Conservation (phyloP, 352 stramenopile genomes). For the Phytopythium mirpurense region DNA sequence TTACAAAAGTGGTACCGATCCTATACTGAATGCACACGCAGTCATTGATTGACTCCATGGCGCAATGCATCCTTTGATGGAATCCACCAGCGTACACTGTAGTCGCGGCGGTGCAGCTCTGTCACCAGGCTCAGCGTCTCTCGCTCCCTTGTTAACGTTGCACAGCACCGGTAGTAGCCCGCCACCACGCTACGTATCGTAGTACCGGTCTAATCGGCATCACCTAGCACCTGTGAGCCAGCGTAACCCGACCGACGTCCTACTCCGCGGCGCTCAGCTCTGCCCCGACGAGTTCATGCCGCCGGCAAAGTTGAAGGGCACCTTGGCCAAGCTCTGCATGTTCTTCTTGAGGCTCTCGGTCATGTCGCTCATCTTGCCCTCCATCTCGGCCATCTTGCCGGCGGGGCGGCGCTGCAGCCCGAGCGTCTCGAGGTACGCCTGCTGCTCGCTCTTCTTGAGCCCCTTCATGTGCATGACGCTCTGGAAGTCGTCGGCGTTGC, state of each 20-base stretch:
- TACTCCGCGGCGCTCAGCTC: neutral
- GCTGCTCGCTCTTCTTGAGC: slow-evolving; percentile 74
- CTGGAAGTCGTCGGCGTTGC: slow-evolving; percentile 91
- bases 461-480: slow-evolving; percentile 95
- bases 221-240: too few relatives aligned
- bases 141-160: too few relatives aligned
- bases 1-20: too few relatives aligned
- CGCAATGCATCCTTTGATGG: too few relatives aligned
- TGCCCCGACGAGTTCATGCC: slow-evolving; percentile 17
- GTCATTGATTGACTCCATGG: too few relatives aligned
- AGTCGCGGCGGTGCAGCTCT: too few relatives aligned
- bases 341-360: slow-evolving; percentile 83
- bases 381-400: slow-evolving; percentile 74
- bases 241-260: neutral
- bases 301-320: slow-evolving; percentile 59
- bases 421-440: slow-evolving; percentile 50
- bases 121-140: too few relatives aligned
- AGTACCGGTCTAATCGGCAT: too few relatives aligned
- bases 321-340: slow-evolving; percentile 82
- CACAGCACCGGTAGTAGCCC: too few relatives aligned
- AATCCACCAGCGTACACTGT: too few relatives aligned
- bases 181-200: too few relatives aligned
- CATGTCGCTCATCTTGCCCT: slow-evolving; percentile 86
- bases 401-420: slow-evolving; percentile 59
- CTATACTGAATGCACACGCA: too few relatives aligned